These are phyloP conservation scores for Irpex sp. DNA, from an alignment of 1,284 basidiomycete species.

Conservation along the genomic window DNA sequence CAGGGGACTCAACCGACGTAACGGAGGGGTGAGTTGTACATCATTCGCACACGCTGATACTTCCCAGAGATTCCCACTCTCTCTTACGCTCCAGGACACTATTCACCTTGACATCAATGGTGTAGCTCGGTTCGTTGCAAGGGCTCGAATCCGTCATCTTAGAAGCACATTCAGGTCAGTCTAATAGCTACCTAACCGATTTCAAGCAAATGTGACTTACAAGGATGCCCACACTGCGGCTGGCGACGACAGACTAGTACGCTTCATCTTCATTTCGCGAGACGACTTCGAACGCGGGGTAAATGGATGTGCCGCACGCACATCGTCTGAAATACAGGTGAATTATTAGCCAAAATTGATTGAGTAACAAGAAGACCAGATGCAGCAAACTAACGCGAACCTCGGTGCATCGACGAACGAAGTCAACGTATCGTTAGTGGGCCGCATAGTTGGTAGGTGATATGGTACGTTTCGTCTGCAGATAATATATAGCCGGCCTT, in stretches of 20 bases:
- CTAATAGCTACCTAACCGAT: no score
- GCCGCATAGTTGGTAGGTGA: conserved; percentile 81
- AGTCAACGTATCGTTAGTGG: conserved; percentile 61
- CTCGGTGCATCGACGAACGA: conserved; percentile 56
- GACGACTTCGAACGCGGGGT: conserved; percentile 92
- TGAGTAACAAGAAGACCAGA: conserved; percentile 26
- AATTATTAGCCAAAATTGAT: background rate
- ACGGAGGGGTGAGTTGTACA: conserved; percentile 10
- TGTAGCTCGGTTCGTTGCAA: conserved; percentile 48
- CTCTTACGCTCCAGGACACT: no score
- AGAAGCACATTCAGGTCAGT: background rate
- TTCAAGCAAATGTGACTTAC: conserved; percentile 52
- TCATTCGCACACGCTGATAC: conserved; percentile 24
- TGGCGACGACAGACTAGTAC: conserved; percentile 89
- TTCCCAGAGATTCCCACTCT: no score
- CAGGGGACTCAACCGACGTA: background rate
- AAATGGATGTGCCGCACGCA: no score
- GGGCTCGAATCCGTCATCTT: conserved; percentile 78
- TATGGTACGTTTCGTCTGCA: conserved; percentile 65
- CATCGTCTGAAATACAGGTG: conserved; percentile 67
- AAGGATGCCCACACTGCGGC: conserved; percentile 94
- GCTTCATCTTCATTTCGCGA: conserved; percentile 72
- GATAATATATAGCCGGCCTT: conserved; percentile 41
- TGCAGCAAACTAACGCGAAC: conserved; percentile 51
- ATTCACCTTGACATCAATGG: no score